phyloP scores from a whole-genome alignment of 345 rosid species.

The Dimocarpus longan region DNA sequence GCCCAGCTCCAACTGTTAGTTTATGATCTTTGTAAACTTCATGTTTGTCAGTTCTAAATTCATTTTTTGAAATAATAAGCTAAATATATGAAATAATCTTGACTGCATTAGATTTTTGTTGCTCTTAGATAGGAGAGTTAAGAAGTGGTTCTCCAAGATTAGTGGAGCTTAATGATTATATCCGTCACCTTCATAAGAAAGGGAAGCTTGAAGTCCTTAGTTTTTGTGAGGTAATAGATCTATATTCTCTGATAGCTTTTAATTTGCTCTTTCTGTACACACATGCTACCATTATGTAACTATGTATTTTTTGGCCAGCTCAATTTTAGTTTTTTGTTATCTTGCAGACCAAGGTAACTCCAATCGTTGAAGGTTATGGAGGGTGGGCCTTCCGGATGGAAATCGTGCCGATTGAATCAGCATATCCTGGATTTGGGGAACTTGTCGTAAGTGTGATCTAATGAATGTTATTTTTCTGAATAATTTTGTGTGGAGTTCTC shows the following conservation, averaged over 20 bases:
- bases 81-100: constrained; percentile 13
- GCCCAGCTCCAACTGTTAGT: constrained; percentile 95
- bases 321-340: neutral
- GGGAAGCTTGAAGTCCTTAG: constrained; percentile 83
- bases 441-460: constrained; percentile 65
- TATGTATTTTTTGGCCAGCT: constrained; percentile 7
- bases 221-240: constrained; percentile 81
- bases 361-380: constrained; percentile 97
- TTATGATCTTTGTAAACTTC: neutral
- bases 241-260: neutral
- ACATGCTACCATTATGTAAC: neutral
- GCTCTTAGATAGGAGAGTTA: constrained; percentile 79
- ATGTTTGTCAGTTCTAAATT: constrained; percentile 14
- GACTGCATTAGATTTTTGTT: constrained; percentile 19
- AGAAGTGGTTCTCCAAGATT: constrained; percentile 94
- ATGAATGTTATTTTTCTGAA: neutral
- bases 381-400: constrained; percentile 98
- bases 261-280: neutral
- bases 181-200: constrained; percentile 81
- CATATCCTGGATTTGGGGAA: constrained; percentile 98
- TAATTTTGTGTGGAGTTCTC: neutral
- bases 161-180: constrained; percentile 78
- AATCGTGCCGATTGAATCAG: constrained; percentile 94
- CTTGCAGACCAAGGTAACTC: constrained; percentile 91
- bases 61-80: neutral